Percentiles rank a stretch among this genome's conserved stretches.
phyloP scores from a whole-genome alignment of 2,329 filamentous ascomycete species.

The Phialocephala sp. region DNA sequence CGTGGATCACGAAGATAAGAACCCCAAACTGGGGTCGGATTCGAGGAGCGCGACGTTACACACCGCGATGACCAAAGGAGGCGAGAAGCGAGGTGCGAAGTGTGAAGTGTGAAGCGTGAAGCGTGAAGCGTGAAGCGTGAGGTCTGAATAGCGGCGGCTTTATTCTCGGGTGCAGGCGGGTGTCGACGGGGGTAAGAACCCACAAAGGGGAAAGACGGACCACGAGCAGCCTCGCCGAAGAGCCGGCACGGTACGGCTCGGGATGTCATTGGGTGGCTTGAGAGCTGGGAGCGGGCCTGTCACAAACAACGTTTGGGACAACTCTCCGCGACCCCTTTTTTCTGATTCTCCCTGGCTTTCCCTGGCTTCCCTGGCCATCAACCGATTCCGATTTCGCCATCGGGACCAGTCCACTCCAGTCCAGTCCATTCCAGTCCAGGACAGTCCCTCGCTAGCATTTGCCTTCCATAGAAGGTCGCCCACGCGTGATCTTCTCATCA shows the following conservation, averaged over 20 bases:
- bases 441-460: neutral
- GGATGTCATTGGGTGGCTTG: neutral
- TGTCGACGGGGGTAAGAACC: no score
- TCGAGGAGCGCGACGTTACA: neutral
- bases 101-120: neutral
- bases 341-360: neutral
- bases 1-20: neutral
- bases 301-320: slow-evolving; percentile 15
- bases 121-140: neutral
- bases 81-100: neutral
- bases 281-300: neutral
- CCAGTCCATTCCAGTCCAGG: no score
- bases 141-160: neutral
- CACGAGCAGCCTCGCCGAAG: neutral
- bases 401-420: no score
- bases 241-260: neutral
- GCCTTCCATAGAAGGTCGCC: slow-evolving; percentile 9
- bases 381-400: no score
- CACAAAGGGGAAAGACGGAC: neutral
- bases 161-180: neutral
- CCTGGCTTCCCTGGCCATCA: no score
- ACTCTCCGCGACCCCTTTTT: slow-evolving; percentile 1
- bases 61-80: slow-evolving; percentile 4
- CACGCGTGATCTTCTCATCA: slow-evolving; percentile 16
- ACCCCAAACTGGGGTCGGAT: neutral